phyloP scores from a whole-genome alignment of 83 land plant genomes.

The Diphasiastrum complanatum region DNA sequence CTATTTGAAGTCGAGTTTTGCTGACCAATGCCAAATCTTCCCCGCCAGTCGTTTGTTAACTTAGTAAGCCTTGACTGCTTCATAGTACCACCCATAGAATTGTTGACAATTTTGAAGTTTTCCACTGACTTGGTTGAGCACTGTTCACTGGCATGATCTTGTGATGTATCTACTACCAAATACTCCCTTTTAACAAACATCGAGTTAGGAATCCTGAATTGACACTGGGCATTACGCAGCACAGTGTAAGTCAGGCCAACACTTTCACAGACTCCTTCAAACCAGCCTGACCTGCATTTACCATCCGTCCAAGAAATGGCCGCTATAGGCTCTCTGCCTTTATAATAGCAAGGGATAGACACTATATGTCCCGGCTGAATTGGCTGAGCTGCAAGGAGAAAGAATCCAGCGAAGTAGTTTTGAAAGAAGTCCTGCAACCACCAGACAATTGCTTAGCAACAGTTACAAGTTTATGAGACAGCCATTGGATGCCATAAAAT shows the following conservation, averaged over 20 bases:
- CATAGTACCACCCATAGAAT: too few relatives aligned
- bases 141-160: too few relatives aligned
- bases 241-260: background rate
- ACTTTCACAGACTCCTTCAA: background rate
- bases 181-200: background rate
- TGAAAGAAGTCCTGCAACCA: background rate
- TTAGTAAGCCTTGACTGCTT: too few relatives aligned
- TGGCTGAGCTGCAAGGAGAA: background rate
- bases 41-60: too few relatives aligned
- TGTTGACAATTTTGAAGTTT: too few relatives aligned
- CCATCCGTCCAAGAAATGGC: background rate
- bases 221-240: background rate
- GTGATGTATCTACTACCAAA: background rate
- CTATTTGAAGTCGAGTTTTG: too few relatives aligned
- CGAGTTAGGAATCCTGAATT: background rate
- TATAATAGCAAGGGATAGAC: too few relatives aligned
- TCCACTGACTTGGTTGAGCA: too few relatives aligned
- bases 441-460: too few relatives aligned
- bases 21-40: too few relatives aligned
- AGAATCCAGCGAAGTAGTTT: background rate
- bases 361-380: background rate
- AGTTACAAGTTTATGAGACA: too few relatives aligned
- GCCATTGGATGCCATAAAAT: too few relatives aligned
- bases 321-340: background rate
- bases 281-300: background rate